Percentiles rank a stretch among this genome's conserved stretches.
phyloP scores from a whole-genome alignment of 2,329 filamentous ascomycete genomes.

The Mycosphaerelloides madeirae region DNA sequence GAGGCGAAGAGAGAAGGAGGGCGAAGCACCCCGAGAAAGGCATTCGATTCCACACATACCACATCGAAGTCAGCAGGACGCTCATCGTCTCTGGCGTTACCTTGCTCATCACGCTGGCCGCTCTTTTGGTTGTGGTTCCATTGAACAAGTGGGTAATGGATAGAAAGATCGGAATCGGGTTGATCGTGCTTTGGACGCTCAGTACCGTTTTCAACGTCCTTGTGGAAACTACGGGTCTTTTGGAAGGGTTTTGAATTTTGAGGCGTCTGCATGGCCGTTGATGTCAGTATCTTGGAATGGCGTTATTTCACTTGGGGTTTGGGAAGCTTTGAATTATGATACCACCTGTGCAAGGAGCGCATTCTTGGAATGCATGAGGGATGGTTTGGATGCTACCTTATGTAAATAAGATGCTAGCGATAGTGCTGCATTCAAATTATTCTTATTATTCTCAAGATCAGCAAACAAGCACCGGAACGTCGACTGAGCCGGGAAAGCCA shows the following conservation, averaged over 20 bases:
- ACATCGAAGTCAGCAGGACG: conserved; percentile 77
- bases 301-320: too few species aligned
- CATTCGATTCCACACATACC: conserved; percentile 68
- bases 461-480: too few species aligned
- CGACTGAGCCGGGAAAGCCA: too few species aligned
- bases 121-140: conserved; percentile 75
- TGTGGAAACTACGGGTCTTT: conserved; percentile 58
- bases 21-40: conserved; percentile 62
- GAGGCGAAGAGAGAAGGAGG: conserved; percentile 61
- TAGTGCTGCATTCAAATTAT: too few species aligned
- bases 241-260: conserved; percentile 13
- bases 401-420: too few species aligned
- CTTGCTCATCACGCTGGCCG: conserved; percentile 71
- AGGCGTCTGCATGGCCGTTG: not conserved
- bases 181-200: conserved; percentile 75
- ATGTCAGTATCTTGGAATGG: too few species aligned
- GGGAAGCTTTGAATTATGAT: too few species aligned
- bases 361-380: too few species aligned
- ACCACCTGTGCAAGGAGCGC: too few species aligned
- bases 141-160: conserved; percentile 82
- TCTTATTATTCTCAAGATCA: too few species aligned
- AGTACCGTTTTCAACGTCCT: conserved; percentile 78
- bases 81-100: conserved; percentile 82
- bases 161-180: conserved; percentile 70
- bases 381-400: too few species aligned